These are phyloP conservation scores for Fusarium scirpi DNA, from an alignment of 2,329 filamentous ascomycete genomes.

Conservation along the genomic window DNA sequence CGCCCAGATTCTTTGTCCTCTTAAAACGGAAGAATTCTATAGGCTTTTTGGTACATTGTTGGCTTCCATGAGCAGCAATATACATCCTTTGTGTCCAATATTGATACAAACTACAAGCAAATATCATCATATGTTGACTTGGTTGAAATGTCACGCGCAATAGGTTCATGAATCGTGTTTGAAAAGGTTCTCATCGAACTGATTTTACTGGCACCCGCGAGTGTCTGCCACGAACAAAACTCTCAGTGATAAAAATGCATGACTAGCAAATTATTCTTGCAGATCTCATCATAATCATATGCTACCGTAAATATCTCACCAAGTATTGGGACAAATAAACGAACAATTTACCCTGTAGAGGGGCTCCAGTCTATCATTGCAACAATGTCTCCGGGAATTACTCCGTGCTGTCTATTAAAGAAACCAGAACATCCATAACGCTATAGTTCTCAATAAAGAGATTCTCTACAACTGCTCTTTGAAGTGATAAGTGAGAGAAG, in stretches of 20 bases:
- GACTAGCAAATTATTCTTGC: not conserved
- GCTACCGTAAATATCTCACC: conserved; percentile 11
- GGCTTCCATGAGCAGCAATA: no score
- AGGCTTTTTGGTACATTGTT: not conserved
- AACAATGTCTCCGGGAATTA: conserved; percentile 47
- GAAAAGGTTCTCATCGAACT: not conserved
- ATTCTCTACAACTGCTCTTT: conserved; percentile 11
- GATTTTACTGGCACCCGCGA: not conserved
- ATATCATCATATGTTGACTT: not conserved
- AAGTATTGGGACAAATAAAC: not conserved
- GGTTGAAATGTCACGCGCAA: not conserved
- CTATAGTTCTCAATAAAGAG: conserved; percentile 1
- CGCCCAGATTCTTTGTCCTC: not conserved
- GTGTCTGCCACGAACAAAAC: not conserved
- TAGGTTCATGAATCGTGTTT: not conserved
- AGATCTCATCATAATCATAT: conserved; percentile 3
- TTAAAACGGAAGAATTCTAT: not conserved
- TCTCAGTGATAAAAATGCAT: not conserved
- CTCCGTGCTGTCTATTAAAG: conserved; percentile 44
- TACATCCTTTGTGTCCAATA: not conserved
- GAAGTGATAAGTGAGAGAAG: not conserved
- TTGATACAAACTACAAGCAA: not conserved
- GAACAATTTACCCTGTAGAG: conserved; percentile 40
- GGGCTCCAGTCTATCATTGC: conserved; percentile 32
- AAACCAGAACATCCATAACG: conserved; percentile 14